Percentiles rank a stretch among this genome's conserved stretches.
phyloP scores from a whole-genome alignment of 179 eudicot genomes.

The Silene vulgaris region DNA sequence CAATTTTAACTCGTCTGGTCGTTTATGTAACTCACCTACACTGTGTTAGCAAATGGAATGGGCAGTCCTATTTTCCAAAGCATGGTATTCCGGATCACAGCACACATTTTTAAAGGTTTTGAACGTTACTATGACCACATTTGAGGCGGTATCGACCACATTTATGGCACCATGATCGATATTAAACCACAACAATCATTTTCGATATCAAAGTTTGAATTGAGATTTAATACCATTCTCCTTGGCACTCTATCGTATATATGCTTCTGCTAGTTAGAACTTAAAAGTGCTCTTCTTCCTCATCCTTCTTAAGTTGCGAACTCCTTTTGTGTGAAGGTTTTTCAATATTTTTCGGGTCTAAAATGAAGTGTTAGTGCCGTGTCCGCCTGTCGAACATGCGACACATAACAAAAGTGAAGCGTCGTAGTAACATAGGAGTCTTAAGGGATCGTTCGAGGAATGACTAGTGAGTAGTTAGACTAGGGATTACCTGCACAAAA shows the following conservation, averaged over 20 bases:
- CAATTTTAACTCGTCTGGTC: background rate
- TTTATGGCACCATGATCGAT: background rate
- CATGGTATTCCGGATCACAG: background rate
- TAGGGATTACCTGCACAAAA: background rate
- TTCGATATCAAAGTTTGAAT: background rate
- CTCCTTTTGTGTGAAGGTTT: background rate
- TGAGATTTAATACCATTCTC: background rate
- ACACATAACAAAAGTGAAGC: background rate
- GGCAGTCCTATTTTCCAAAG: background rate
- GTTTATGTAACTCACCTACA: background rate
- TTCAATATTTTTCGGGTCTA: background rate
- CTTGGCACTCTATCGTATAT: background rate
- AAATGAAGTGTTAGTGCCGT: background rate
- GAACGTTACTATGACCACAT: background rate
- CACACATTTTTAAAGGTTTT: background rate
- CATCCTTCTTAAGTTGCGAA: background rate
- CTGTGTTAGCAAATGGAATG: background rate
- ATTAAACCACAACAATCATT: background rate
- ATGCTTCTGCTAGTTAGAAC: background rate
- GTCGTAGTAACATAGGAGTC: background rate
- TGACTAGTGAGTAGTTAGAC: background rate
- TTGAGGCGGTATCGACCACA: background rate
- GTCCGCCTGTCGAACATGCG: background rate
- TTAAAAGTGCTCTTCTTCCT: background rate
- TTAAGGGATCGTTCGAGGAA: background rate